Base-by-base conservation (phyloP, 2,329 filamentous ascomycete genomes). In the Taxawa tesnikishii region DNA sequence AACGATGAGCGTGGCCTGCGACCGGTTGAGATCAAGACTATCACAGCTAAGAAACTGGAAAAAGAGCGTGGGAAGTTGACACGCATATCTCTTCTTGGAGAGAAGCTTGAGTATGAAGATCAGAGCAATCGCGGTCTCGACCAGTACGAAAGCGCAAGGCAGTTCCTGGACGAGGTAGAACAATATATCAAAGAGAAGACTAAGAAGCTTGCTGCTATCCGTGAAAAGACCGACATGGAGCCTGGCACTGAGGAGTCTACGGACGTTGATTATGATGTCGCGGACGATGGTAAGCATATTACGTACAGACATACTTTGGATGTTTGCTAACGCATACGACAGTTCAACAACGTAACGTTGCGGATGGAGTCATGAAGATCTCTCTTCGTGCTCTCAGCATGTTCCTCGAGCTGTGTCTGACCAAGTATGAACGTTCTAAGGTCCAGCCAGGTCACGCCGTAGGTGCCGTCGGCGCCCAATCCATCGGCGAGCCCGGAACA, bases 381-480 rank as follows among this genome's bases (percentile, higher is more conserved):
- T 92, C 90, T 0, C 60, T 73, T 26, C 68, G 63, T 2, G 88
- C 84, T 0, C 63, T 96, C 11, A 63, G 68, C 26, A 64, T 70
- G 1, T 98, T 96, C 55, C 76, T 98, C 45, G 64, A 68, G 16
- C 66, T 88, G 23, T 96, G 88, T 51, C 63, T 96, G 30, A 73
- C 76, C 45, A 96, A 96, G 56, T 94, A 94, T 56, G 79, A 84
- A 44, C 83, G 79, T 54, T 88, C 88, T 1, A 83, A 84, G 43
- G 83, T 93, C 13, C 87, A 98, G 53, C 87, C 90, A 9, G 90
- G 90, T 3, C 88, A 96, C 50, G 87, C 90, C 4, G 90, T 98
- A 1, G 90, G 90, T 40, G 90, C 90, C 11, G 85, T 96, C 23
- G 90, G 90, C 43, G 90, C 90, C 2, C 90, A 98, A 56, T 96